Percentiles rank a stretch among this genome's conserved stretches.
phyloP scores from a whole-genome alignment of 345 rosid species.

The Alliaria petiolata region DNA sequence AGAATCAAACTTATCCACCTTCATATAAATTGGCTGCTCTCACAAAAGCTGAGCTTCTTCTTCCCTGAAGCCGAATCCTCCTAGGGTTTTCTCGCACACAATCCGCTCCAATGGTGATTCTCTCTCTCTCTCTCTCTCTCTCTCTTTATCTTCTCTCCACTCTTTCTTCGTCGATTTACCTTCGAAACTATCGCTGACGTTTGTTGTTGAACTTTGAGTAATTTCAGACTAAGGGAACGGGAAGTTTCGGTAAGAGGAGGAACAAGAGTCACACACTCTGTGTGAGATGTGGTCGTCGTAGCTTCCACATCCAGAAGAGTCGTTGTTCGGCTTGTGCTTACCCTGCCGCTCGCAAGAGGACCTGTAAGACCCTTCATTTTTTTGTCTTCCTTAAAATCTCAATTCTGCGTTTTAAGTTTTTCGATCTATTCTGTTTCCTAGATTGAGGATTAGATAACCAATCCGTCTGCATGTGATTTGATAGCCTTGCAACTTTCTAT shows the following conservation, averaged over 20 bases:
- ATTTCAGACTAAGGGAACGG: conserved; percentile 93
- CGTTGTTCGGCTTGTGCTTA: conserved; percentile 89
- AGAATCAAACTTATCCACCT: neutral
- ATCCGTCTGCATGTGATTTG: no score
- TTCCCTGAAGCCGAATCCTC: no score
- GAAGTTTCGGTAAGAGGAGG: conserved; percentile 97
- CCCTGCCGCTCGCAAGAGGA: conserved; percentile 99
- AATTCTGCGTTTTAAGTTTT: neutral
- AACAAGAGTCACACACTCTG: conserved; percentile 98
- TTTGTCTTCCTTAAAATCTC: neutral
- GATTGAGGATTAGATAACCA: neutral
- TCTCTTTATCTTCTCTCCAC: no score
- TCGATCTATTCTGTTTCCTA: neutral
- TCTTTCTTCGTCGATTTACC: neutral
- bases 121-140: neutral
- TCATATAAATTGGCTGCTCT: conserved; percentile 14
- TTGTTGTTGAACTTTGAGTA: conserved; percentile 15
- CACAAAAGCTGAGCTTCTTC: neutral
- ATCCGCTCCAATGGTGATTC: conserved; percentile 37
- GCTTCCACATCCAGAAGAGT: conserved; percentile 98
- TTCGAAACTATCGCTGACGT: neutral
- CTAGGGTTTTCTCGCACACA: conserved; percentile 23
- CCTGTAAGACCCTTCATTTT: conserved; percentile 50
- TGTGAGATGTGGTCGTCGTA: conserved; percentile 97
- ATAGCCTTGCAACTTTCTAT: no score